Percentiles rank a stretch among this genome's conserved stretches.
phyloP scores from a whole-genome alignment of 441 rosid genomes.

The Pelargonium australe region DNA sequence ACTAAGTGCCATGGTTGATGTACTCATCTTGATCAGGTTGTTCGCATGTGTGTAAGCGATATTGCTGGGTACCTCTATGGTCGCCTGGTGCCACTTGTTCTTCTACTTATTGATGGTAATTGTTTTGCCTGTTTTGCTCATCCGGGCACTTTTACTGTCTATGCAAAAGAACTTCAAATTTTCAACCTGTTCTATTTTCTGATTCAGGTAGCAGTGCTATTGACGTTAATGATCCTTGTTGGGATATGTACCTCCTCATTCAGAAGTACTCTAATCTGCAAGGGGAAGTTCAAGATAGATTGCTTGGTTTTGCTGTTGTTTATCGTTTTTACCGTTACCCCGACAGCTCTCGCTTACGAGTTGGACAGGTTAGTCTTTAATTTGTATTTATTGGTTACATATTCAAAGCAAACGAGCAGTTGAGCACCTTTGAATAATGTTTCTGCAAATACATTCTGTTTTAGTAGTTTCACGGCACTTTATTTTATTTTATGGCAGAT shows the following conservation, averaged over 20 bases:
- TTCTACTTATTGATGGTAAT: conserved; percentile 87
- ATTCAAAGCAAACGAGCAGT: background rate
- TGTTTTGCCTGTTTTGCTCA: conserved; percentile 8
- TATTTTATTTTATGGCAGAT: conserved; percentile 41
- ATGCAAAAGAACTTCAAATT: background rate
- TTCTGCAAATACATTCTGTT: background rate
- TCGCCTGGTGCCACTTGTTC: conserved; percentile 79
- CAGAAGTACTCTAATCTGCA: conserved; percentile 42
- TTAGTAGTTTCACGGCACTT: conserved; percentile 13
- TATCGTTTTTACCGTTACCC: conserved; percentile 86
- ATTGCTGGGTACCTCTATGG: conserved; percentile 75
- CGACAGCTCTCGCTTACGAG: conserved; percentile 67
- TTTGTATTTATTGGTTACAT: background rate
- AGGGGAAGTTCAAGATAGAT: conserved; percentile 34
- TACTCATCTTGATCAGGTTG: conserved; percentile 34
- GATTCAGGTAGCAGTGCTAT: conserved; percentile 85
- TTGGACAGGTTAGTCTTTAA: conserved; percentile 61
- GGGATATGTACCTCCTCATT: conserved; percentile 77
- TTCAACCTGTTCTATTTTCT: conserved; percentile 17
- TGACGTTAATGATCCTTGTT: conserved; percentile 80
- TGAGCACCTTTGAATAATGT: background rate
- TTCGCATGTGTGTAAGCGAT: conserved; percentile 52
- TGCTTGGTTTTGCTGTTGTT: conserved; percentile 69
- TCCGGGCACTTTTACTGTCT: background rate
- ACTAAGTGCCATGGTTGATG: conserved; percentile 12